phyloP scores from a whole-genome alignment of 805 yeast species.

The Kazachstania taianensis region DNA sequence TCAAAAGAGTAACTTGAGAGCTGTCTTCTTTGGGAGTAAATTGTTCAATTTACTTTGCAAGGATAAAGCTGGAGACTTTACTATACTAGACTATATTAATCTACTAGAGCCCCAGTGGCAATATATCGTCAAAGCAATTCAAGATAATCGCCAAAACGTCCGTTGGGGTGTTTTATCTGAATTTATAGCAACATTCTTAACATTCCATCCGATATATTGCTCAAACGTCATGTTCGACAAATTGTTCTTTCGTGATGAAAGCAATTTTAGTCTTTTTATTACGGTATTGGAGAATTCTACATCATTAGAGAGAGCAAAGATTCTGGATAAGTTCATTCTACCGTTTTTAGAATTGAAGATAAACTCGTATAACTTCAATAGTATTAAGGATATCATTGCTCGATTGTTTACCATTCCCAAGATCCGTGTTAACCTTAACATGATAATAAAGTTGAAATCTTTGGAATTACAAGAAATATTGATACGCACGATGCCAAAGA shows the following conservation, averaged over 20 bases:
- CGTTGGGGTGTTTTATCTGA: too few species aligned
- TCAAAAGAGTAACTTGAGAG: slow-evolving; percentile 8
- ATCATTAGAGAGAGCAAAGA: slow-evolving; percentile 10
- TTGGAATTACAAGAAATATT: slow-evolving; percentile 11
- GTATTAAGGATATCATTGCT: slow-evolving; percentile 9
- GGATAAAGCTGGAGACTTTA: slow-evolving; percentile 9
- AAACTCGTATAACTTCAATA: slow-evolving; percentile 4
- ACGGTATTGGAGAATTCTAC: slow-evolving; percentile 9
- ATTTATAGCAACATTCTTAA: slow-evolving; percentile 10
- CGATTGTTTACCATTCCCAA: slow-evolving; percentile 6
- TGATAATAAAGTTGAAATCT: slow-evolving; percentile 11
- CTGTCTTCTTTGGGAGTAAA: slow-evolving; percentile 27
- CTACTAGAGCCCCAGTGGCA: slow-evolving; percentile 16
- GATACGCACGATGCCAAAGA: slow-evolving; percentile 8
- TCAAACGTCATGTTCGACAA: slow-evolving; percentile 12
- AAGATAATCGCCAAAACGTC: neutral
- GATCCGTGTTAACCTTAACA: slow-evolving; percentile 6
- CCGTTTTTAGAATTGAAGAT: slow-evolving; percentile 13
- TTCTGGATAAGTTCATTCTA: slow-evolving; percentile 12
- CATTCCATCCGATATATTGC: slow-evolving; percentile 13
- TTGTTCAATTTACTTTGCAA: slow-evolving; percentile 24
- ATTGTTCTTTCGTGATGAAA: slow-evolving; percentile 9
- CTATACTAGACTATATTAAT: slow-evolving; percentile 16
- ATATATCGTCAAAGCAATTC: slow-evolving; percentile 5
- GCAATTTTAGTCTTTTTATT: slow-evolving; percentile 7